A percentile compares a stretch with the other conserved stretches of the same genome.
Evolutionary conservation across 2,329 filamentous ascomycete species (phyloP).

Genomic region (Botryosphaeria agaves): DNA sequence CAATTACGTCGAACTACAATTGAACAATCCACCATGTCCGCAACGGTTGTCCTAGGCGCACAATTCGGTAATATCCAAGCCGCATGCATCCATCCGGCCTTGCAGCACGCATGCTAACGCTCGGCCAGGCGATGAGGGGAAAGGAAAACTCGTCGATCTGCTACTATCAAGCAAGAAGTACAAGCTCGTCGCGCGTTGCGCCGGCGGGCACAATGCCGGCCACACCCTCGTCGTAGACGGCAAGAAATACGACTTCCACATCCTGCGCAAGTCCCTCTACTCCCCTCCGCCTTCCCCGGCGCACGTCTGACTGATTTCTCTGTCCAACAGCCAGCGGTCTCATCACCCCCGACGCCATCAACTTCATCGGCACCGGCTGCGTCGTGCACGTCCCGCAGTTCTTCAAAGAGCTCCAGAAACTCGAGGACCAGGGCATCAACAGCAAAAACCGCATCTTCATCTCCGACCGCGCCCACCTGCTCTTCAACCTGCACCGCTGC

Average conservation of each 20-base stretch:
- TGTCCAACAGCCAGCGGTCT: slow-evolving; percentile 42
- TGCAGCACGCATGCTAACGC: not conserved
- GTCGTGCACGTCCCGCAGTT: slow-evolving; percentile 52
- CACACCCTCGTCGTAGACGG: slow-evolving; percentile 24
- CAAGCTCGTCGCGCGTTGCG: not conserved
- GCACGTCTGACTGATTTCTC: not conserved
- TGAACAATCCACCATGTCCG: too few species aligned
- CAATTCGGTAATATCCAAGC: slow-evolving; percentile 39
- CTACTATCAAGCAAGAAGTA: slow-evolving; percentile 4
- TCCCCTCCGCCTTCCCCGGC: not conserved
- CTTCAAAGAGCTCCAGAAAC: slow-evolving; percentile 44
- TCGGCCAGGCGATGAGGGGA: slow-evolving; percentile 1
- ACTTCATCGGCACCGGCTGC: slow-evolving; percentile 50
- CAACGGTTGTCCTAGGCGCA: slow-evolving; percentile 40
- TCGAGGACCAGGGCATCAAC: slow-evolving; percentile 43
- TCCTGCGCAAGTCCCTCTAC: slow-evolving; percentile 24
- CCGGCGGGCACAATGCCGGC: slow-evolving; percentile 43
- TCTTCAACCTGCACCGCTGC: slow-evolving; percentile 46
- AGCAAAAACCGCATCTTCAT: slow-evolving; percentile 44
- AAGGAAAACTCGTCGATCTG: slow-evolving; percentile 35
- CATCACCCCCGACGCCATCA: slow-evolving; percentile 51
- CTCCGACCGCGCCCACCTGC: slow-evolving; percentile 44
- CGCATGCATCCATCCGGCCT: slow-evolving; percentile 4
- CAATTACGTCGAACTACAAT: too few species aligned
- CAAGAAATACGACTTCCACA: slow-evolving; percentile 37